Conservation (phyloP, 2,329 filamentous ascomycete genomes). For the Fusarium cyanostomum region DNA sequence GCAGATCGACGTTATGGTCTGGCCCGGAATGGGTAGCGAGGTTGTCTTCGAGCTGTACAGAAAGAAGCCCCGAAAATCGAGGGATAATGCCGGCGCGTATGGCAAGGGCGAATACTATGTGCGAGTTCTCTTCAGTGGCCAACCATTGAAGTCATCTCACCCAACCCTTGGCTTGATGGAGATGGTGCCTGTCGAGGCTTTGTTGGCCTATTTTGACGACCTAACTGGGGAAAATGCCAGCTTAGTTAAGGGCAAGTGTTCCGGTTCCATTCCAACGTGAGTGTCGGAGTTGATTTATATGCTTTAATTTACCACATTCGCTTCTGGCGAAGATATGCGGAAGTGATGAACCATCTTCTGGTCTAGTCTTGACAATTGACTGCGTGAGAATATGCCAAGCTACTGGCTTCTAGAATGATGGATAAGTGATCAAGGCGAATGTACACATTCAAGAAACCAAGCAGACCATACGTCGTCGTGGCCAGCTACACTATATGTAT, state of each 20-base stretch:
- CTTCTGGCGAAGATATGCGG: too few species aligned
- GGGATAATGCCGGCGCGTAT: background rate
- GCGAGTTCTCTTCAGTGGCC: slow-evolving; percentile 76
- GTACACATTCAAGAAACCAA: too few species aligned
- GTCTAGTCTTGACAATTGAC: too few species aligned
- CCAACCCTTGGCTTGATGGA: slow-evolving; percentile 74
- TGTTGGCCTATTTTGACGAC: slow-evolving; percentile 77
- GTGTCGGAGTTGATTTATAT: too few species aligned
- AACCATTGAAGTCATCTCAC: slow-evolving; percentile 72
- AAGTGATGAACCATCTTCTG: too few species aligned
- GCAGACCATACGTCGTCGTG: too few species aligned
- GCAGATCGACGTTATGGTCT: slow-evolving; percentile 77
- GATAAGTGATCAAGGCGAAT: too few species aligned
- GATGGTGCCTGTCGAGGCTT: slow-evolving; percentile 72
- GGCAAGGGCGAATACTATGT: slow-evolving; percentile 58
- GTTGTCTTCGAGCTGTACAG: slow-evolving; percentile 78
- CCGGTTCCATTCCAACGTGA: slow-evolving; percentile 13
- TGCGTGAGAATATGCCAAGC: too few species aligned
- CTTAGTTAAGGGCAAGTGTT: slow-evolving; percentile 51
- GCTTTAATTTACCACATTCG: too few species aligned
- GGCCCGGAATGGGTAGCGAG: slow-evolving; percentile 84
- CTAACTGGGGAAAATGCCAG: slow-evolving; percentile 67
- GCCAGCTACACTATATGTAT: too few species aligned
- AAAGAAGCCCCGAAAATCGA: slow-evolving; percentile 39
- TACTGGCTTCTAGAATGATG: too few species aligned